Conservation (phyloP, 257 asterid species). For the Forsythia suspensa region DNA sequence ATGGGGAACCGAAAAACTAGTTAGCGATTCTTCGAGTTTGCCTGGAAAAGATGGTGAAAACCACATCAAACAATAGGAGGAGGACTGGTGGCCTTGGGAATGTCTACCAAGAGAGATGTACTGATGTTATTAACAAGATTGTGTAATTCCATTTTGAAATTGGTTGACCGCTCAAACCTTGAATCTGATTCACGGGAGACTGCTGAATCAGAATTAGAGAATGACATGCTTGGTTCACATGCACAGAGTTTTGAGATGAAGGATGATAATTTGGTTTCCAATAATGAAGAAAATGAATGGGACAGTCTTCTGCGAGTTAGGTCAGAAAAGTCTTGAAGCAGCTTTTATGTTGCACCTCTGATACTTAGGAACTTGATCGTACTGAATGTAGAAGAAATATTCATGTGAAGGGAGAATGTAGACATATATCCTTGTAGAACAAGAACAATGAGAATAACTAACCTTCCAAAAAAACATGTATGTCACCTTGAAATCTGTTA, state of each 20-base stretch:
- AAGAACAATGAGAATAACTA: no score
- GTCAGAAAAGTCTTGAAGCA: conserved; percentile 22
- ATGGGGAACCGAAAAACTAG: no score
- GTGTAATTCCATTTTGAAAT: conserved; percentile 37
- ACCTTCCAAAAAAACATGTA: no score
- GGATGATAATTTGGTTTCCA: conserved; percentile 43
- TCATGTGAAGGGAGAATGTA: no score
- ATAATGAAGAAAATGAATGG: conserved; percentile 84
- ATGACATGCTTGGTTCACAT: conserved; percentile 82
- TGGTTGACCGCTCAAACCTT: conserved; percentile 75
- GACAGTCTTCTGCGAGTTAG: conserved; percentile 93
- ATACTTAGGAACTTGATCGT: no score
- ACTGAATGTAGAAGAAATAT: no score
- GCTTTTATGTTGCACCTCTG: no score
- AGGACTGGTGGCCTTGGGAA: conserved; percentile 91
- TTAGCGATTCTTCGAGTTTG: no score
- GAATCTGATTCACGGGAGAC: conserved; percentile 70
- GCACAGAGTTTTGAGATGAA: conserved; percentile 15
- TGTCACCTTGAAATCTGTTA: no score
- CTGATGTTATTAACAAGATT: conserved; percentile 68
- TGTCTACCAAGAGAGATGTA: conserved; percentile 85
- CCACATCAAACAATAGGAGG: conserved; percentile 21
- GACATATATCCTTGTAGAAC: no score
- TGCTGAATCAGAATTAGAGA: conserved; percentile 70
- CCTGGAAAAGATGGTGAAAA: no score